Conservation (phyloP, 768 basidiomycete species). For the Lenzites betulinus region DNA sequence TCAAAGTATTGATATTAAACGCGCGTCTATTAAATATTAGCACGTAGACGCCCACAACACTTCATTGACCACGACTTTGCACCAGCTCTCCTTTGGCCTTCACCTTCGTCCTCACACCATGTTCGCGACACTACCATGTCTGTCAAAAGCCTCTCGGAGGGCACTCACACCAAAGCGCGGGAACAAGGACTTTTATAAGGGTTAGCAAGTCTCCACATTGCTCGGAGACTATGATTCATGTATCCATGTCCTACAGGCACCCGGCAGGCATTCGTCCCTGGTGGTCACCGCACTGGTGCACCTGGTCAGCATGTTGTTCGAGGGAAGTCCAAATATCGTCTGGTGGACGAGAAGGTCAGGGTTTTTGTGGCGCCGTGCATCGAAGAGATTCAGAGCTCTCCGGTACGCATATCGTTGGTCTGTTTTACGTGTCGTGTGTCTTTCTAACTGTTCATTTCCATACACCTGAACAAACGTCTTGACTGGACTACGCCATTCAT, state of each 20-base stretch:
- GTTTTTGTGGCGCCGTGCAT: conserved; percentile 82
- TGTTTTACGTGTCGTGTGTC: neutral
- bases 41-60: no score
- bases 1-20: no score
- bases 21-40: no score
- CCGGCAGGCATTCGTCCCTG: conserved; percentile 79
- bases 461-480: neutral
- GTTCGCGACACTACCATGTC: conserved; percentile 60
- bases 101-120: conserved; percentile 39
- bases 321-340: conserved; percentile 78
- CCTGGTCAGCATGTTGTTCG: conserved; percentile 81
- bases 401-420: conserved; percentile 41
- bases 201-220: conserved; percentile 46
- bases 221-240: neutral
- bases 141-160: conserved; percentile 83
- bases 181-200: conserved; percentile 98
- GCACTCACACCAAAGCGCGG: conserved; percentile 84
- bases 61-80: neutral
- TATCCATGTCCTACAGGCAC: conserved; percentile 54
- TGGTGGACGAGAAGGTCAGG: conserved; percentile 82
- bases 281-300: conserved; percentile 84
- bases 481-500: neutral
- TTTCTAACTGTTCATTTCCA: no score
- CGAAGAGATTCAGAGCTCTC: conserved; percentile 57
- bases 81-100: neutral